phyloP scores from a whole-genome alignment of 2,329 filamentous ascomycete species.

The Aspergillus niger region DNA sequence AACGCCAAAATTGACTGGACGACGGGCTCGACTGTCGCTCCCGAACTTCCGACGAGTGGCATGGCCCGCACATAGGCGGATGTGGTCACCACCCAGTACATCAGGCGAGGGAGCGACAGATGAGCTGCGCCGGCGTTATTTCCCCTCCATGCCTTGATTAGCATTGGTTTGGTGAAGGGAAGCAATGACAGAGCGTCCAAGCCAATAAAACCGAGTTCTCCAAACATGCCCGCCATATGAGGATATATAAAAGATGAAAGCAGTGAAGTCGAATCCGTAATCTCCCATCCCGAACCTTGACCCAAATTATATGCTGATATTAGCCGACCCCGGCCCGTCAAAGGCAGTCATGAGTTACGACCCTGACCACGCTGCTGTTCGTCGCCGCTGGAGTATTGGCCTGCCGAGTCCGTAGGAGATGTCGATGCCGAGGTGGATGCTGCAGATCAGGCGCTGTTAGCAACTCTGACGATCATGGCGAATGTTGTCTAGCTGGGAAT shows the following conservation, averaged over 20 bases:
- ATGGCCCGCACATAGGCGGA: slow-evolving; percentile 11
- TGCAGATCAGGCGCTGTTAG: slow-evolving; percentile 18
- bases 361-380: slow-evolving; percentile 24
- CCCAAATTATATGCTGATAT: slow-evolving; percentile 19
- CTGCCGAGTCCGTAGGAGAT: slow-evolving; percentile 25
- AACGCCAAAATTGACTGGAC: slow-evolving; percentile 12
- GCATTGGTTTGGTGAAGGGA: slow-evolving; percentile 10
- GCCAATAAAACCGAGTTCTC: slow-evolving; percentile 20
- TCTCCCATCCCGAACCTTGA: slow-evolving; percentile 17
- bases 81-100: slow-evolving; percentile 11
- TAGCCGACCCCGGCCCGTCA: slow-evolving; percentile 11
- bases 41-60: slow-evolving; percentile 11
- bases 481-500: slow-evolving; percentile 13
- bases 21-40: slow-evolving; percentile 9
- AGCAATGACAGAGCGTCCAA: slow-evolving; percentile 16
- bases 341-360: slow-evolving; percentile 21
- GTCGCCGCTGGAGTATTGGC: slow-evolving; percentile 28
- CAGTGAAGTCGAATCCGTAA: slow-evolving; percentile 19
- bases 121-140: slow-evolving; percentile 10
- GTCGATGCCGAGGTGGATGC: slow-evolving; percentile 21
- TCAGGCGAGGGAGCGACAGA: slow-evolving; percentile 7
- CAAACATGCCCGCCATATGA: slow-evolving; percentile 20
- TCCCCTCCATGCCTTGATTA: background rate
- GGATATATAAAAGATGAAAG: slow-evolving; percentile 17
- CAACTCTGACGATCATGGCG: background rate